Conservation (phyloP, 441 rosid genomes). For the Populus tomentosa region DNA sequence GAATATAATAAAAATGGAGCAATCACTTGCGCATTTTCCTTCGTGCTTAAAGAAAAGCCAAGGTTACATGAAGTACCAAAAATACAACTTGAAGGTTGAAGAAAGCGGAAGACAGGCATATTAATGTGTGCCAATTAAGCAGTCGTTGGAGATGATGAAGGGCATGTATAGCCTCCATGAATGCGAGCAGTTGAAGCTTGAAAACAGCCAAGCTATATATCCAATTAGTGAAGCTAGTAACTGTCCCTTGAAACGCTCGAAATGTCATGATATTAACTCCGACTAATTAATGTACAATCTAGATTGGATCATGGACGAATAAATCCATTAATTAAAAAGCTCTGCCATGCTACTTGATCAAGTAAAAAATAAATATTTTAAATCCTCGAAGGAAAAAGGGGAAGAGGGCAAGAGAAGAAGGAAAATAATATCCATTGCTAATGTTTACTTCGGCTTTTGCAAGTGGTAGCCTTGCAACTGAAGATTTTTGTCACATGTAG, state of each 20-base stretch:
- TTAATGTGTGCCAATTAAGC: not conserved
- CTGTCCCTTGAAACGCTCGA: not conserved
- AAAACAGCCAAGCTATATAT: not conserved
- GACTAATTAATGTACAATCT: not conserved
- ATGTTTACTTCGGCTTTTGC: not conserved
- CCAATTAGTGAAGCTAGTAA: not conserved
- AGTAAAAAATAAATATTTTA: too few species aligned
- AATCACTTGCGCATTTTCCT: too few species aligned
- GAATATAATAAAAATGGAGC: too few species aligned
- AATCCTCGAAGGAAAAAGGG: too few species aligned
- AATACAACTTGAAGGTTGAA: not conserved
- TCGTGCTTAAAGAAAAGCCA: not conserved
- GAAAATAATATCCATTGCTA: not conserved
- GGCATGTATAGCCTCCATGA: too few species aligned
- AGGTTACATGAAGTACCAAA: not conserved
- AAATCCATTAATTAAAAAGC: not conserved
- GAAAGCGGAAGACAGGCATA: not conserved
- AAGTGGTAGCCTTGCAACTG: too few species aligned
- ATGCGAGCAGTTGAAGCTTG: not conserved
- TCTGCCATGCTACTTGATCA: not conserved
- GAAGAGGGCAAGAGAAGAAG: not conserved
- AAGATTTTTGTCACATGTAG: not conserved
- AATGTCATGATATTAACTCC: not conserved
- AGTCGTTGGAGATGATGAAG: not conserved
- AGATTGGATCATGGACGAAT: not conserved